Base-by-base conservation (phyloP, 257 asterid genomes). In the Verbena officinalis region DNA sequence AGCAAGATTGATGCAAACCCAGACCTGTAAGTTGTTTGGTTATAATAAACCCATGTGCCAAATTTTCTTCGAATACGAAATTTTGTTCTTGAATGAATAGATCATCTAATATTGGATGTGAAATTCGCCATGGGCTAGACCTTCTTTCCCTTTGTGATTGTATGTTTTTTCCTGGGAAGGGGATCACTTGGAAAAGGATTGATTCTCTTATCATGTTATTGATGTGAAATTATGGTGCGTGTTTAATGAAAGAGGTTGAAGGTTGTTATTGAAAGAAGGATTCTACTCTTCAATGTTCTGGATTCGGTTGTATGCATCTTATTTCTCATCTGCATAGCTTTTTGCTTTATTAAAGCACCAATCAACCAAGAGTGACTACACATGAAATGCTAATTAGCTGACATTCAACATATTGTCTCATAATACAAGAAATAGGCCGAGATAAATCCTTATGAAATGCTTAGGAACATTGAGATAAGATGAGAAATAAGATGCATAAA, bases 1-100 rank as follows among this genome's bases (percentile, higher is more conserved):
- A 75, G 75, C 83, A 93, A 87, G 75, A 93, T 90, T 67, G 95
- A 90, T 78, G 96, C 96, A 53, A 90, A 93, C 70, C 99, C 99
- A 50, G 97, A 93, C 78, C 90, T 93, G 99, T 93, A 83, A 93
- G 99, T 87, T 64, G 57, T 68, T 40, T 73, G 70, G 48, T 50
- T 65, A 57, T 21, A 44, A 72, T 68, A 58, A 23, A 23, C 20
- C 43, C 24, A 36, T 65, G 58, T 62, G 49, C 38, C 16, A 15
- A 15, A 70, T 21, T 42, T 48, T 66, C 13, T 9, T 34, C 13
- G 31, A 13, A 10, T 15, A 1, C 17, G 19, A 22, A 19, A 50
- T 31, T 42, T 60, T 54, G 13, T 9, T 43, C 12, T 6, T 27
- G 4, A 45, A 38, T 38, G 49, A 34, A 33, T 21, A 39, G 38